Evolutionary conservation across 306 rosid genomes (phyloP).

Genomic region (Alnus rubra): DNA sequence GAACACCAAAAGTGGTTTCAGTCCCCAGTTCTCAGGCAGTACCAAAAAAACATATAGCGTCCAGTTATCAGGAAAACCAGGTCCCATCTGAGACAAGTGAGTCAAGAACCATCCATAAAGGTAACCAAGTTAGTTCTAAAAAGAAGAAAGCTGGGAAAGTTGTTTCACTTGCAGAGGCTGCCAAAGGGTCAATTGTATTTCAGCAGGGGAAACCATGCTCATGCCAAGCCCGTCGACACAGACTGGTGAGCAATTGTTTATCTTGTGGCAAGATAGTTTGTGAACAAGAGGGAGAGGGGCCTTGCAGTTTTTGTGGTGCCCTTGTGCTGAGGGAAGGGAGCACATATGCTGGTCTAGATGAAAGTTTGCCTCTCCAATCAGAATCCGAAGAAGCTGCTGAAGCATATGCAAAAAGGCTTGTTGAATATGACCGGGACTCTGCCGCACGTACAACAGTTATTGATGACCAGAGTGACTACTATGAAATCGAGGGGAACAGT

Average conservation of each 20-base stretch:
- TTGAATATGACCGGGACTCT: slow-evolving; percentile 83
- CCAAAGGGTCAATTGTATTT: slow-evolving; percentile 87
- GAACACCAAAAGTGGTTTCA: slow-evolving; percentile 46
- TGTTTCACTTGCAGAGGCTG: slow-evolving; percentile 84
- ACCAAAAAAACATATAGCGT: slow-evolving; percentile 38
- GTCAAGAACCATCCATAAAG: slow-evolving; percentile 43
- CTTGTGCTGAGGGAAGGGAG: slow-evolving; percentile 90
- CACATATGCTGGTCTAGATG: slow-evolving; percentile 88
- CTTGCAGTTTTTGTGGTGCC: slow-evolving; percentile 84
- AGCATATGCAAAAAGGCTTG: slow-evolving; percentile 91
- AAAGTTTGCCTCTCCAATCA: slow-evolving; percentile 57
- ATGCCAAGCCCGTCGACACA: slow-evolving; percentile 86
- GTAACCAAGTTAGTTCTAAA: slow-evolving; percentile 63
- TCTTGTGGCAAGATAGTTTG: slow-evolving; percentile 96
- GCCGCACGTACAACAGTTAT: slow-evolving; percentile 96
- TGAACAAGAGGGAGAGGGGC: slow-evolving; percentile 99
- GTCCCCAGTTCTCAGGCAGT: slow-evolving; percentile 38
- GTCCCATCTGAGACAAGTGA: slow-evolving; percentile 37
- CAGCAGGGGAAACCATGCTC: slow-evolving; percentile 89
- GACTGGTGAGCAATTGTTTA: slow-evolving; percentile 76
- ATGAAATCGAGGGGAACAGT: slow-evolving; percentile 88
- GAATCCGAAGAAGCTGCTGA: slow-evolving; percentile 83
- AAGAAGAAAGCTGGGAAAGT: slow-evolving; percentile 85
- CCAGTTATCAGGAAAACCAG: slow-evolving; percentile 42
- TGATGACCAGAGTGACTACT: slow-evolving; percentile 97